Conservation (phyloP, 192 early-diverging fungal species). For the Piromyces sp. region DNA sequence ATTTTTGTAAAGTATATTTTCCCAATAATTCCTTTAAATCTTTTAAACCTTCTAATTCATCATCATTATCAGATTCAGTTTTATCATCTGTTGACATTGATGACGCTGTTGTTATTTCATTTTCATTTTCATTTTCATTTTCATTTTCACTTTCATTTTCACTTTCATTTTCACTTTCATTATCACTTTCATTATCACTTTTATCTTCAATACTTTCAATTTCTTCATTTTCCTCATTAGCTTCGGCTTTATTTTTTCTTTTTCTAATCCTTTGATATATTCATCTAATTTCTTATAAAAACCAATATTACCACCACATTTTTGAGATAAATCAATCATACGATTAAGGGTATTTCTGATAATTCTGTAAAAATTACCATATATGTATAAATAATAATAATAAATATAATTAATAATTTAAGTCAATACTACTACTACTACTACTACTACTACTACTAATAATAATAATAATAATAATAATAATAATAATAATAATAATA, state of each 20-base stretch:
- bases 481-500: too few relatives aligned
- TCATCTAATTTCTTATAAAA: neutral
- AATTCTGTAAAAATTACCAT: neutral
- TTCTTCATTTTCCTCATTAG: neutral
- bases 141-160: neutral
- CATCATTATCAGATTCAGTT: too few relatives aligned
- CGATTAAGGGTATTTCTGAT: neutral
- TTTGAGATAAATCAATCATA: neutral
- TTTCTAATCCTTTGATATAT: neutral
- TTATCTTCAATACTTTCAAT: neutral
- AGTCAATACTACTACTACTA: too few relatives aligned
- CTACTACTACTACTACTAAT: too few relatives aligned
- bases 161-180: neutral
- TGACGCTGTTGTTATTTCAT: too few relatives aligned
- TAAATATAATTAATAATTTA: too few relatives aligned
- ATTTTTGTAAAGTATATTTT: too few relatives aligned
- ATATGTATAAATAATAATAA: too few relatives aligned
- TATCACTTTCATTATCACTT: neutral
- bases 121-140: too few relatives aligned
- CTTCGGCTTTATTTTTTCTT: neutral
- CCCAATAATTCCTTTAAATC: neutral
- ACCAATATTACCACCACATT: neutral
- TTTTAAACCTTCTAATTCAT: neutral
- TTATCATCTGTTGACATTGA: too few relatives aligned
- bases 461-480: too few relatives aligned